Base-by-base conservation (phyloP, 768 basidiomycete genomes). In the Tricholoma bakamatsutake region DNA sequence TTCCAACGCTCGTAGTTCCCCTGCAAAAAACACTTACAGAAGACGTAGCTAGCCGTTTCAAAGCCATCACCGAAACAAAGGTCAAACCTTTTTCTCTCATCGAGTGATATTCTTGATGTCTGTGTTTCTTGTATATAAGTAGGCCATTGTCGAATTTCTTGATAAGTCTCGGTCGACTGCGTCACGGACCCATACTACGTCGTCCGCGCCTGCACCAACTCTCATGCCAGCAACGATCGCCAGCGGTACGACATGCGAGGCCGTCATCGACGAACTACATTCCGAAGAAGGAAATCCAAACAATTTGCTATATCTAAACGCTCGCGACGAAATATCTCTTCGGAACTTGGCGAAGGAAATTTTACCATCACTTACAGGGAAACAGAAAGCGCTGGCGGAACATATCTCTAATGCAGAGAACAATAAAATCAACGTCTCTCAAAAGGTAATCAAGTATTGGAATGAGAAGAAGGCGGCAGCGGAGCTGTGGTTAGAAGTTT, bases 1-100 rank as follows among this genome's bases (percentile, higher is more conserved):
- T 93, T 4, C 93, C 93, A 10, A 88, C 88, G 2, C 72, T 94
- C 50, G 84, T 93, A 27, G 93, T 93, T n/a, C 93, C 93, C 0
- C 74, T 92, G 10, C 72, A 84, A 59, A 84, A 88, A 59, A 88
- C 90, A 4, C 76, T 93, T 8, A 70, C 78, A 0, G 73, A 79
- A 2, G 89, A 86, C 15, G 77, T 84, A 24, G 88, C 90, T 62
- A 88, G 83, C 61, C 81, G 88, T 42, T 95, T 90, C 75, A 87
- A 90, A 63, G 85, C 90, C 2, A 71, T 95, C 54, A 80, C 83
- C 21, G 88, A 91, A 60, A 80, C 83, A 12, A 85, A 86, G 74
- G 92, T 87, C n/a, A 11, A 47, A 21, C 9, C 35, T 11, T n/a
- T 34, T 40, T 55, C 2, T n/a, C 43, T 49, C 28, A 42, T 34